Evolutionary conservation across 495 filamentous ascomycete genomes (phyloP), one percentile per base, ranked within the genome.

Genomic region (Lophiostoma macrostomum): DNA sequence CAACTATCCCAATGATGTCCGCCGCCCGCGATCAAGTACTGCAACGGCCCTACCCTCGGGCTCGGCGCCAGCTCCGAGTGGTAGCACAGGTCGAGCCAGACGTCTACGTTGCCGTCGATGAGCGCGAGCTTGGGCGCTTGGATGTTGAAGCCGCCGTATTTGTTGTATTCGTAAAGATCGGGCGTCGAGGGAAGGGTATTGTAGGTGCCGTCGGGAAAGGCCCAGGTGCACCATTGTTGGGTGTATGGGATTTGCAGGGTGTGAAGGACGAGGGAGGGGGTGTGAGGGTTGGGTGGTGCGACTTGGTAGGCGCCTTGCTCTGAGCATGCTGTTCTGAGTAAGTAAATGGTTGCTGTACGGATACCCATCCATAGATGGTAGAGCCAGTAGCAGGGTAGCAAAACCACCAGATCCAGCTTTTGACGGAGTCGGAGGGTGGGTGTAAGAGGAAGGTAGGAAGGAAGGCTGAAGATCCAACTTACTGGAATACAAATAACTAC

Each of bases 181-280:
- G 75, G 74, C 0, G 58, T 68, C 16, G 64, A 14, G 1, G 75
- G 72, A 23, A 78, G 71, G 22, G 58, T 31, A 54, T 73, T 76
- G 60, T 69, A 68, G n/a, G 62, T 38, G 6, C 75, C 75, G 2
- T 60, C 24, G 3, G 73, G 66, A 49, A 77, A 77, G 6, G 72
- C 71, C 75, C 75, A 78, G 27, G 50, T 66, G 48, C 75, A 78
- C 75, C 75, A 78, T 55, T 76, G 70, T 58, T 75, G 74, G 54
- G 75, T 76, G 52, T 78, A 78, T 28, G 68, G 63, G 6, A 68
- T 69, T 42, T 76, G 67, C 5, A 78, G 40, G 0, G 72, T 70
- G 5, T 69, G 61, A 14, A 71, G 74, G 13, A 78, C 60, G 1
- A 78, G 50, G 19, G 67, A 62, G 3, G 71, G 71, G 1, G 71